Conservation (phyloP, 2,329 filamentous ascomycete genomes). For the Paracamarosporium sp. region DNA sequence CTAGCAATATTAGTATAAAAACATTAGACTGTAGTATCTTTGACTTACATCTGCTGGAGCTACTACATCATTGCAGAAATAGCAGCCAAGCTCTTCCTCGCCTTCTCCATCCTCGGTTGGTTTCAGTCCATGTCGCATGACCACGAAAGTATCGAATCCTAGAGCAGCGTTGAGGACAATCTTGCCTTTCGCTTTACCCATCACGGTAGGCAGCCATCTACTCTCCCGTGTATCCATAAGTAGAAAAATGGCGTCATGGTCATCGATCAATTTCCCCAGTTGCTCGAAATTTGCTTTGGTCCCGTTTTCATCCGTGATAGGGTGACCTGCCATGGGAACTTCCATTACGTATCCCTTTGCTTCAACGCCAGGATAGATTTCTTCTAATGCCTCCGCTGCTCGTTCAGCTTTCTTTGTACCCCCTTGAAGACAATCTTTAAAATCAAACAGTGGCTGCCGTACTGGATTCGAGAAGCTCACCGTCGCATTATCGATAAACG, state of each 20-base stretch:
- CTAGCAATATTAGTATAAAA: conserved; percentile 51
- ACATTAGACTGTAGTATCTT: background rate
- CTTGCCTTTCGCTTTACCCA: conserved; percentile 91
- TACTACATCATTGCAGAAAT: conserved; percentile 98
- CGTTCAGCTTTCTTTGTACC: conserved; percentile 82
- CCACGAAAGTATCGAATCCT: conserved; percentile 95
- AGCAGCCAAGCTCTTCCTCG: conserved; percentile 83
- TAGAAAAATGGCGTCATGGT: conserved; percentile 93
- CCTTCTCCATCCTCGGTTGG: conserved; percentile 45
- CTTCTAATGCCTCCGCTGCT: conserved; percentile 79
- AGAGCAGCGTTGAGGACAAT: conserved; percentile 96
- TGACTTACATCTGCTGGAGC: conserved; percentile 85
- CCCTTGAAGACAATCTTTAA: conserved; percentile 85
- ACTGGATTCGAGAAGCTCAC: conserved; percentile 98
- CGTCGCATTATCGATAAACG: conserved; percentile 90
- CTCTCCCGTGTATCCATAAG: conserved; percentile 96
- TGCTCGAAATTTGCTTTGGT: conserved; percentile 77
- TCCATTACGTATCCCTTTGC: conserved; percentile 80
- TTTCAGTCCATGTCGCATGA: conserved; percentile 90
- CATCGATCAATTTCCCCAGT: conserved; percentile 75
- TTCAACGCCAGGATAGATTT: conserved; percentile 91
- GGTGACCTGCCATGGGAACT: conserved; percentile 95
- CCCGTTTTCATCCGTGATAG: conserved; percentile 75
- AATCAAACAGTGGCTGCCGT: conserved; percentile 89
- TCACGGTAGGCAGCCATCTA: conserved; percentile 92